These are phyloP conservation scores for Sporothrix brunneoviolacea DNA, from an alignment of 2,329 filamentous ascomycete species.

Conservation along the genomic window DNA sequence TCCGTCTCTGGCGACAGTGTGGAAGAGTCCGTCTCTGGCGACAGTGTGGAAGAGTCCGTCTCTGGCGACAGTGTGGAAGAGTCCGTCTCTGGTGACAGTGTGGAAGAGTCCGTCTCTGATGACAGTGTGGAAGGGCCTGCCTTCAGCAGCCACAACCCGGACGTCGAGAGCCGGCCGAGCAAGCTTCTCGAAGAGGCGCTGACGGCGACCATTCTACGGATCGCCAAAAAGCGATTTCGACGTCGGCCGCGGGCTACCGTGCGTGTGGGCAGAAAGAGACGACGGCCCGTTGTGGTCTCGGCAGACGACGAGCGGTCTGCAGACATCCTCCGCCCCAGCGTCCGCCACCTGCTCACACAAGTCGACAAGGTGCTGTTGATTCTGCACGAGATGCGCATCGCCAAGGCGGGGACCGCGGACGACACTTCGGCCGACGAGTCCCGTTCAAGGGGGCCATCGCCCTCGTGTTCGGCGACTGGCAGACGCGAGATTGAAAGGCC, in stretches of 20 bases:
- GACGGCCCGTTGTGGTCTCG: constrained; percentile 42
- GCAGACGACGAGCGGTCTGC: constrained; percentile 65
- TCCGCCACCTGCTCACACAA: constrained; percentile 62
- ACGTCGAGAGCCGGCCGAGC: constrained; percentile 23
- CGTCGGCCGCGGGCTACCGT: background rate
- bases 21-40: too few species aligned
- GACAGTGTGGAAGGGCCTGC: too few species aligned
- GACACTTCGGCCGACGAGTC: background rate
- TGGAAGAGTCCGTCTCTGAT: too few species aligned
- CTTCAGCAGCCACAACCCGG: too few species aligned
- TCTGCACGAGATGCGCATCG: constrained; percentile 60
- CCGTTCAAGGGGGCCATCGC: too few species aligned
- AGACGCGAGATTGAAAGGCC: background rate
- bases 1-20: too few species aligned
- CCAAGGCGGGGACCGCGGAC: constrained; percentile 20
- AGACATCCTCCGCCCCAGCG: constrained; percentile 57
- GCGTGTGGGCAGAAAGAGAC: too few species aligned
- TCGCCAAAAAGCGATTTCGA: constrained; percentile 60
- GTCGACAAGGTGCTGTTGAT: constrained; percentile 64
- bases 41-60: too few species aligned
- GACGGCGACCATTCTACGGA: constrained; percentile 56
- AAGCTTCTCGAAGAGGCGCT: constrained; percentile 59
- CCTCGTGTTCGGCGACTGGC: too few species aligned
- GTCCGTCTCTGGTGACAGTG: too few species aligned
- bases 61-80: too few species aligned